Conservation (phyloP, 768 basidiomycete genomes). For the Leccinellum luteum region DNA sequence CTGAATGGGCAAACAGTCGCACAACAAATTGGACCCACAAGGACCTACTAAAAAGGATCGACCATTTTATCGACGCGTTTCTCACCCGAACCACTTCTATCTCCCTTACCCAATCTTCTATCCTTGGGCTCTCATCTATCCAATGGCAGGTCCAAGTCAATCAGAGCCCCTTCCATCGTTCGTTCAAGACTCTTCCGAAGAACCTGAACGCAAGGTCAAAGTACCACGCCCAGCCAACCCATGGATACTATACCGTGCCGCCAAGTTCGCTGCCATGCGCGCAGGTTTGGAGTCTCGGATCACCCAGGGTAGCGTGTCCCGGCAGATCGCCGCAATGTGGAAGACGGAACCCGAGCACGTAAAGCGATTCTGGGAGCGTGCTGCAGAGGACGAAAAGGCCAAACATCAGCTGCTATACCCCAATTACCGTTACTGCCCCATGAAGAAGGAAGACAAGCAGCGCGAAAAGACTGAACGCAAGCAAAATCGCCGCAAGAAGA, state of each 20-base stretch:
- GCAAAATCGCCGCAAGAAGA: slow-evolving; percentile 27
- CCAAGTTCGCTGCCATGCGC: slow-evolving; percentile 37
- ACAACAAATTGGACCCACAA: slow-evolving; percentile 36
- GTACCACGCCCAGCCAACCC: slow-evolving; percentile 75
- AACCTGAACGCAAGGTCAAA: slow-evolving; percentile 23
- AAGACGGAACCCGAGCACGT: slow-evolving; percentile 47
- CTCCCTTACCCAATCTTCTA: slow-evolving; percentile 7
- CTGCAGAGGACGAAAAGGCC: slow-evolving; percentile 51
- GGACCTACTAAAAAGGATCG: slow-evolving; percentile 34
- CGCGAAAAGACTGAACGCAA: slow-evolving; percentile 40
- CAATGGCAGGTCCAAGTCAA: slow-evolving; percentile 25
- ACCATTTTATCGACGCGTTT: slow-evolving; percentile 27
- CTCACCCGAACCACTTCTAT: slow-evolving; percentile 18
- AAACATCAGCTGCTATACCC: slow-evolving; percentile 53
- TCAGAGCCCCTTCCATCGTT: background rate
- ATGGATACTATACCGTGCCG: slow-evolving; percentile 79
- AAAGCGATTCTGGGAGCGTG: slow-evolving; percentile 49
- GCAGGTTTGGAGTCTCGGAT: slow-evolving; percentile 31
- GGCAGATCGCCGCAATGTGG: slow-evolving; percentile 64
- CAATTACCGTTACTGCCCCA: slow-evolving; percentile 56
- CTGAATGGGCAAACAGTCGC: slow-evolving; percentile 26
- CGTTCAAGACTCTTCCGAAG: background rate
- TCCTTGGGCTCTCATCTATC: slow-evolving; percentile 9
- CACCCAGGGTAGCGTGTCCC: slow-evolving; percentile 64
- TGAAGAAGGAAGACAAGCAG: slow-evolving; percentile 49